Percentiles rank a stretch among this genome's conserved stretches.
Conservation (phyloP, 805 yeast species). For the Metschnikowia rubicola region DNA sequence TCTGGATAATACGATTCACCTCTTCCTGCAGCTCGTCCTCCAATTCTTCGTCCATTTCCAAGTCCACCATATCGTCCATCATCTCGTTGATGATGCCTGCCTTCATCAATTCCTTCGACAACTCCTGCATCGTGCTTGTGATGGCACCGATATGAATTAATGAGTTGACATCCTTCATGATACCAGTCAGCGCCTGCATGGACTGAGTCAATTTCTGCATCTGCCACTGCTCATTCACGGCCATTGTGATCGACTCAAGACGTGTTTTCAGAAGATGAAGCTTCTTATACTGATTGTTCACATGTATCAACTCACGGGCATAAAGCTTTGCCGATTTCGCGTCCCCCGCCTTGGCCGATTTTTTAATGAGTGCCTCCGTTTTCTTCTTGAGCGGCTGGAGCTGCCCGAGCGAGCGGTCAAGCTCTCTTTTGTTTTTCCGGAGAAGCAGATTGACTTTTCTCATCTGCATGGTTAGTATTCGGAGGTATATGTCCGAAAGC, state of each 20-base stretch:
- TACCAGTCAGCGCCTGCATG: constrained; percentile 68
- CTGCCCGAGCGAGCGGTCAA: constrained; percentile 72
- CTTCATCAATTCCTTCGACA: constrained; percentile 82
- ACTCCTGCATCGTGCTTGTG: constrained; percentile 75
- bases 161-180: constrained; percentile 86
- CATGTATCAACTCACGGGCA: constrained; percentile 75
- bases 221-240: constrained; percentile 87
- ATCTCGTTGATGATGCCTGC: constrained; percentile 88
- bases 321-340: constrained; percentile 68
- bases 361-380: constrained; percentile 72
- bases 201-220: constrained; percentile 79
- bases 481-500: not conserved
- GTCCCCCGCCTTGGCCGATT: constrained; percentile 75
- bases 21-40: constrained; percentile 64
- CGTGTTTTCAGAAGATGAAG: constrained; percentile 81
- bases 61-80: constrained; percentile 87
- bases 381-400: constrained; percentile 62
- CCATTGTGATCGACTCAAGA: constrained; percentile 79
- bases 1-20: constrained; percentile 55
- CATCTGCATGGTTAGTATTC: constrained; percentile 34
- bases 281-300: constrained; percentile 70
- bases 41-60: constrained; percentile 56
- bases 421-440: constrained; percentile 78
- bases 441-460: constrained; percentile 74
- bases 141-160: constrained; percentile 77